Conservation (phyloP, 352 stramenopile species). For the Phytopythium chamaehyphon region DNA sequence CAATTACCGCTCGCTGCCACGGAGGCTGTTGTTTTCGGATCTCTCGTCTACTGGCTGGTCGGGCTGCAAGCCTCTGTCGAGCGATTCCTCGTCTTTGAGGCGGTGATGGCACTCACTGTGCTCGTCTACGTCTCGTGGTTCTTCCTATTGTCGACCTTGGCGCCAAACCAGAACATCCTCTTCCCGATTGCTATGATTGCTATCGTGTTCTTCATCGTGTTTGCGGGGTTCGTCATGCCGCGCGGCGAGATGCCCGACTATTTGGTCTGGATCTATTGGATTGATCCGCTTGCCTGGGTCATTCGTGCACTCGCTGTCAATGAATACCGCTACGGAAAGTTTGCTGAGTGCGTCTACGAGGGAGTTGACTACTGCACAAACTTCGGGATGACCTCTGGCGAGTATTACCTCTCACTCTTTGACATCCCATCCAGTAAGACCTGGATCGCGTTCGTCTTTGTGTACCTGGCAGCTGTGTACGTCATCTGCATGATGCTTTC, state of each 20-base stretch:
- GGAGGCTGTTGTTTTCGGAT: slow-evolving; percentile 66
- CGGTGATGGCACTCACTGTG: slow-evolving; percentile 43
- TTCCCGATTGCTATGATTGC: slow-evolving; percentile 26
- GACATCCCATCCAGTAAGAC: slow-evolving; percentile 21
- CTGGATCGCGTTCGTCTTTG: slow-evolving; percentile 20
- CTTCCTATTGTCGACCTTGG: slow-evolving; percentile 19
- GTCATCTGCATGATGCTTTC: slow-evolving; percentile 19
- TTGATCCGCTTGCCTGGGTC: slow-evolving; percentile 45
- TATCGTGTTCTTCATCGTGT: slow-evolving; percentile 31
- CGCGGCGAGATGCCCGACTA: slow-evolving; percentile 25
- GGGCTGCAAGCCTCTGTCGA: slow-evolving; percentile 24
- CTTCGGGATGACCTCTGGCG: slow-evolving; percentile 22
- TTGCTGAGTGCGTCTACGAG: slow-evolving; percentile 22
- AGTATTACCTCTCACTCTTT: slow-evolving; percentile 24
- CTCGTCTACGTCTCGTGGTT: slow-evolving; percentile 14
- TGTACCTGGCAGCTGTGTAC: slow-evolving; percentile 15
- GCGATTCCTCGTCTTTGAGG: slow-evolving; percentile 54
- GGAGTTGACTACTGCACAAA: slow-evolving; percentile 20
- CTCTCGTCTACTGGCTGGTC: slow-evolving; percentile 28
- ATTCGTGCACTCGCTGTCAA: slow-evolving; percentile 27
- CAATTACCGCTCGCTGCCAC: slow-evolving; percentile 29
- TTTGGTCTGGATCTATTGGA: slow-evolving; percentile 57
- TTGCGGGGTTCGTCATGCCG: slow-evolving; percentile 35
- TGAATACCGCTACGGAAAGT: slow-evolving; percentile 25
- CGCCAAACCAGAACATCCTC: slow-evolving; percentile 25